Conservation (phyloP, 2,329 filamentous ascomycete species). For the Xylariomycetidae sp. region DNA sequence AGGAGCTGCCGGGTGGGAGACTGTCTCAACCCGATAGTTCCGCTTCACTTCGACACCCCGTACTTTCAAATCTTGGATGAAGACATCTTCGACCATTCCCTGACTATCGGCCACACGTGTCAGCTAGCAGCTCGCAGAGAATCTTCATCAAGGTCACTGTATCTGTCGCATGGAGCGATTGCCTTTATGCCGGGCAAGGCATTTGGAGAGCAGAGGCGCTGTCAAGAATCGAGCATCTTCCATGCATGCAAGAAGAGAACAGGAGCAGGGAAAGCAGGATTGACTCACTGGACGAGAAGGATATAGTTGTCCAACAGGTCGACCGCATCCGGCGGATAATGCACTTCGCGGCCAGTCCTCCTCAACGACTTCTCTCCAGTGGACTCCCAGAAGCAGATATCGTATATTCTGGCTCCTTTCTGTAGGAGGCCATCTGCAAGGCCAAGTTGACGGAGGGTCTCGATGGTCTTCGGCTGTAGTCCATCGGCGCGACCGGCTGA, state of each 20-base stretch:
- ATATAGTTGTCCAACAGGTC: slow-evolving; percentile 53
- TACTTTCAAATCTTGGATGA: slow-evolving; percentile 62
- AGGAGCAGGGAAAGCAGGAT: too few species aligned
- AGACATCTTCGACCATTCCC: slow-evolving; percentile 67
- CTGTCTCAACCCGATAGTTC: slow-evolving; percentile 58
- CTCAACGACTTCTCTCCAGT: slow-evolving; percentile 45
- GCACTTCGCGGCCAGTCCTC: slow-evolving; percentile 58
- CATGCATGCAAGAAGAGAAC: too few species aligned
- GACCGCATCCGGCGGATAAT: slow-evolving; percentile 54
- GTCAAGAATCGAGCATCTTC: too few species aligned
- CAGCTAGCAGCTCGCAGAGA: too few species aligned
- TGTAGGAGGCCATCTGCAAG: slow-evolving; percentile 63
- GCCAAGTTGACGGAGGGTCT: slow-evolving; percentile 68
- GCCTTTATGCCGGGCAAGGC: too few species aligned
- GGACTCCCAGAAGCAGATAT: slow-evolving; percentile 67
- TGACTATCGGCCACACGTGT: too few species aligned
- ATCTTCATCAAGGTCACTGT: too few species aligned
- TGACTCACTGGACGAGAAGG: slow-evolving; percentile 57
- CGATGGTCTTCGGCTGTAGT: slow-evolving; percentile 71
- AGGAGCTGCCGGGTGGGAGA: slow-evolving; percentile 35
- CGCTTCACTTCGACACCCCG: slow-evolving; percentile 58
- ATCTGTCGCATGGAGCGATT: too few species aligned
- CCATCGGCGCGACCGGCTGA: slow-evolving; percentile 61
- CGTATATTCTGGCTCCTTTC: slow-evolving; percentile 64
- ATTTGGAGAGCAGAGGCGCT: too few species aligned